Base-by-base conservation (phyloP, 306 rosid genomes). In the Aeschynomene evenia region DNA sequence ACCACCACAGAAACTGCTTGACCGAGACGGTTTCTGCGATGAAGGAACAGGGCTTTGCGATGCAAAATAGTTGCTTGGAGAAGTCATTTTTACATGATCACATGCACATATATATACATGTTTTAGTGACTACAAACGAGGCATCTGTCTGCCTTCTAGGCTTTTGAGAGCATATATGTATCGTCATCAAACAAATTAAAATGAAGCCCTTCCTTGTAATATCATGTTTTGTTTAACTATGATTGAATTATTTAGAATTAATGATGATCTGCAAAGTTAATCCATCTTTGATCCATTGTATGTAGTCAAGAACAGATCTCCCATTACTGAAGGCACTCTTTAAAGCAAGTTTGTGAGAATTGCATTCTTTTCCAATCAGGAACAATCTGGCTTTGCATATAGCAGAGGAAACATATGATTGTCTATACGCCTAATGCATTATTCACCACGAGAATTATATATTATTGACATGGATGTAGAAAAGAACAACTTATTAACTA, bases 11-110 rank as follows among this genome's bases (percentile, higher is more conserved):
- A 87, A 76, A 61, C 53, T 91, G 70, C 96, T 87, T 6, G 76
- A 88, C 56, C 81, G 84, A 2, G 94, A 91, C 46, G 85, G 85
- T 42, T 82, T 73, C 75, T 82, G 85, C 16, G 80, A 82, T 43
- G 84, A 83, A 23, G 80, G 28, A 61, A 72, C 87, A 1, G 96
- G 97, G 20, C 97, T 91, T 48, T 89, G 97, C 48, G 96, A 89
- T 22, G 64, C 87, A 15, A 88, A 86, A 61, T 84, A 68, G 79
- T 63, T 34, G 10, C 55, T 49, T 26, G 48, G 51, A 10, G 15
- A 21, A 31, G 51, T 67, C 9, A 19, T 26, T 71, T 21, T 33
- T 45, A 51, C 69, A 29, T 18, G 73, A 9, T 62, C 54, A 56
- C 22, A 73, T 54, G 29, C 15, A 6, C 56, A 63, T 60, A 33